Evolutionary conservation across 2,329 filamentous ascomycete genomes (phyloP).

Genomic region (Incumbomyces delicatus): DNA sequence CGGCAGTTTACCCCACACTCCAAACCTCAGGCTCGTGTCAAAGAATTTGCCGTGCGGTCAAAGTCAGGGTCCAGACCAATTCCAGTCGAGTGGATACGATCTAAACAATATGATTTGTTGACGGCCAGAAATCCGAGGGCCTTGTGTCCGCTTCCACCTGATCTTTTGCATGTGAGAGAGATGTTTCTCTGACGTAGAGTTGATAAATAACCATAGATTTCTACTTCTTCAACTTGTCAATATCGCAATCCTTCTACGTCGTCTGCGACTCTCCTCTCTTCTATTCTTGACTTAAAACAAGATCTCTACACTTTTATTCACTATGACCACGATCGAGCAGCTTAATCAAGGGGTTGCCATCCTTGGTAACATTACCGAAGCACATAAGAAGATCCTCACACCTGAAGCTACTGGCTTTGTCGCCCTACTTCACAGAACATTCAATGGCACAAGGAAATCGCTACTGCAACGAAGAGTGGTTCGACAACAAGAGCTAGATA

Average conservation of each 20-base stretch:
- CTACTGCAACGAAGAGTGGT: constrained; percentile 77
- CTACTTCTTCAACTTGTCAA: neutral
- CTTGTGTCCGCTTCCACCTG: neutral
- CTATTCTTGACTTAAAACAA: neutral
- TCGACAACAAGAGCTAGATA: constrained; percentile 88
- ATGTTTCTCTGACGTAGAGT: constrained; percentile 1
- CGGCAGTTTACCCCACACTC: constrained; percentile 6
- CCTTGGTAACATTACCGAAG: constrained; percentile 66
- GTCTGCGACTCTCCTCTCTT: too few species aligned
- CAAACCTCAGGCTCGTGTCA: too few species aligned
- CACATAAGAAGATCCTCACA: constrained; percentile 82
- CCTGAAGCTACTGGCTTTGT: constrained; percentile 87
- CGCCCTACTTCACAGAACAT: constrained; percentile 85
- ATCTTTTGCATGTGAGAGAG: constrained; percentile 9
- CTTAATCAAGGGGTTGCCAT: constrained; percentile 84
- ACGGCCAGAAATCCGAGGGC: constrained; percentile 3
- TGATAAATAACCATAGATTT: constrained; percentile 3
- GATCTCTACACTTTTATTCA: constrained; percentile 24
- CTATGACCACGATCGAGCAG: constrained; percentile 60
- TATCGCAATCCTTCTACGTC: too few species aligned
- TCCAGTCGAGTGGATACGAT: neutral
- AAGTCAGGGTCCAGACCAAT: neutral
- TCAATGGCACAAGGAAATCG: constrained; percentile 79
- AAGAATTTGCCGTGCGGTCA: too few species aligned
- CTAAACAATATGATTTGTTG: neutral